Base-by-base conservation (phyloP, 108 stramenopile genomes). In the Skeletonema costatum region DNA sequence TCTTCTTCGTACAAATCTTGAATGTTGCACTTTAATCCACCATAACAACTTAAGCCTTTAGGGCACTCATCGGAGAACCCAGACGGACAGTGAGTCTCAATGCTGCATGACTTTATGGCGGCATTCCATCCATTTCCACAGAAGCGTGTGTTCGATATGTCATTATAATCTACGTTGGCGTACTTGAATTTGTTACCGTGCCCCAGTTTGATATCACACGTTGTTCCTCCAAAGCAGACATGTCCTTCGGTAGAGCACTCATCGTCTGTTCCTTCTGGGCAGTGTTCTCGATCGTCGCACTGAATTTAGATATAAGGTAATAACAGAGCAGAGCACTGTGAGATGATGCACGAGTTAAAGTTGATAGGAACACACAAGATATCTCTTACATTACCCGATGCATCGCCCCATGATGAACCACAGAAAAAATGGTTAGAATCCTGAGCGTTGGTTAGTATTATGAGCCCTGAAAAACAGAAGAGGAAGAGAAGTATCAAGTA, bases 221-320 rank as follows among this genome's bases (percentile, higher is more conserved):
- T 31, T 60, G 78, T 80, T 17, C 78, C 78, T 16, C 78, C 78
- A 17, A 73, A 80, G 36, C 78, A 80, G 29, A 73, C 73, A 48
- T 73, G 72, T 13, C 72, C 72, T n/a, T 50, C 71, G 21, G 65
- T 72, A 16, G 36, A 60, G 68, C 51, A 48, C 11, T 58, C 25
- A n/a, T 53, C 68, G 68, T 70, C 68, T n/a, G 33, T 64, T 64
- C 63, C 63, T 5, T 17, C 33, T 19, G 77, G 77, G 56, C 77
- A 78, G 65, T 65, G 70, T 32, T 78, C 70, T 12, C 77, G 64
- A 7, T 78, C 56, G 30, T 71, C 70, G 70, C 77, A 78, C 64
- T 51, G 17, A 25, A 25, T 25, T 25, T 50, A 2, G 3, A 19
- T 2, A 53, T n/a, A 3, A 19, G 19, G 25, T 4, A 53, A 19